Percentiles rank a stretch among this genome's conserved stretches.
phyloP scores from a whole-genome alignment of 176 grass and related monocot species.

The Areca catechu region DNA sequence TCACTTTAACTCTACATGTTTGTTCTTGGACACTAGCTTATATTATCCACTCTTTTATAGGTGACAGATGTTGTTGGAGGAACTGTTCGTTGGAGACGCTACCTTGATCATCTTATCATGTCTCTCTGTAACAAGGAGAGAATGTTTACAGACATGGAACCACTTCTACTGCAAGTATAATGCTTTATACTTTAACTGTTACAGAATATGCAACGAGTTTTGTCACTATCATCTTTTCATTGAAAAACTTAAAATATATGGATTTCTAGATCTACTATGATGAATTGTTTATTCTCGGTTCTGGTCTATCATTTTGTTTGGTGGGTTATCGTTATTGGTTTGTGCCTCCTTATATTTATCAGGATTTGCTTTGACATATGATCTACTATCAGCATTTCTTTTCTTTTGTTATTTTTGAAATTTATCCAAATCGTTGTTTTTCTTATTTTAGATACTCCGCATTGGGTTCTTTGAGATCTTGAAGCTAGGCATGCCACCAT shows the following conservation, averaged over 20 bases:
- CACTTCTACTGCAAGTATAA: constrained; percentile 72
- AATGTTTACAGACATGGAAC: constrained; percentile 82
- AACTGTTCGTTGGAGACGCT: constrained; percentile 76
- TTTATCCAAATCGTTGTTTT: background rate
- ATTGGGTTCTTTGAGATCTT: constrained; percentile 89
- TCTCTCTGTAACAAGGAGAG: constrained; percentile 71
- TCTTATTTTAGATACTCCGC: constrained; percentile 63
- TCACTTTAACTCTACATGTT: background rate
- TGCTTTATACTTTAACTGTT: no score
- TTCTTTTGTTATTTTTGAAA: no score
- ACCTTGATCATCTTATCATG: constrained; percentile 91
- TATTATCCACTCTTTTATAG: constrained; percentile 33
- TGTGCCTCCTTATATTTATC: background rate
- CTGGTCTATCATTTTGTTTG: background rate
- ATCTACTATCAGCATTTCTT: no score
- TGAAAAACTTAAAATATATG: no score
- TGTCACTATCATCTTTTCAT: no score
- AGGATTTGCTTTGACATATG: no score
- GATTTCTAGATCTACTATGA: no score
- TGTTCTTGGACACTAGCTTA: constrained; percentile 4
- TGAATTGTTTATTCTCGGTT: no score
- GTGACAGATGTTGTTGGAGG: constrained; percentile 79
- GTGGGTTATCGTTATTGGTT: background rate
- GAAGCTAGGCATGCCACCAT: constrained; percentile 71
- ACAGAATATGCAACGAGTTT: no score